Percentiles rank a stretch among this genome's conserved stretches.
Evolutionary conservation across 768 basidiomycete genomes (phyloP).

Genomic region (Rubroboletus pulcherrimus): DNA sequence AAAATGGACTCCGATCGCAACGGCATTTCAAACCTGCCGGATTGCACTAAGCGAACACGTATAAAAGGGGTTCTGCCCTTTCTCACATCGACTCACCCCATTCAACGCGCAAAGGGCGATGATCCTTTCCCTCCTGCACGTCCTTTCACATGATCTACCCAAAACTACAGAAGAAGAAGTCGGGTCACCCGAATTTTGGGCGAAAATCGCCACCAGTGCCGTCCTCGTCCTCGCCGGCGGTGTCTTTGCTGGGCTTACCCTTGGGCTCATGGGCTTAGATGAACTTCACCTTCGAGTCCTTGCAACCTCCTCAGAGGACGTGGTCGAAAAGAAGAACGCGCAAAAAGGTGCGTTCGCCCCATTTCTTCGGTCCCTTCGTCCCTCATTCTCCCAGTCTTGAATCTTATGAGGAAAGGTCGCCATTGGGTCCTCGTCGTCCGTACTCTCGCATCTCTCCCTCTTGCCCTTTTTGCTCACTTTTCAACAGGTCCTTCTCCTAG

Average conservation of each 20-base stretch:
- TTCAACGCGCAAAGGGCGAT: conserved; percentile 1
- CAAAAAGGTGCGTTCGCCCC: conserved; percentile 48
- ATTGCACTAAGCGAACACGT: too few relatives aligned
- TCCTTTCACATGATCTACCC: not conserved
- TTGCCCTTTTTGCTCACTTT: not conserved
- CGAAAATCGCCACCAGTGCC: conserved; percentile 63
- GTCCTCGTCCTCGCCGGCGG: conserved; percentile 80
- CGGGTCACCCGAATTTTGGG: conserved; percentile 69
- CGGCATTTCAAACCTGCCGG: not conserved
- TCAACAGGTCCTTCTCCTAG: conserved; percentile 73
- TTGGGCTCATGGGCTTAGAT: conserved; percentile 92
- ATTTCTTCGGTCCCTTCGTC: not conserved
- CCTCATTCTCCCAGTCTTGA: conserved; percentile 40
- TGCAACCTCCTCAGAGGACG: conserved; percentile 74
- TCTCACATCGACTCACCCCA: too few relatives aligned
- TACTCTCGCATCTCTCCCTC: not conserved
- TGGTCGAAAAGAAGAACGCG: conserved; percentile 63
- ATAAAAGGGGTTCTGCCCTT: not conserved
- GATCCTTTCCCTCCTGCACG: conserved; percentile 7
- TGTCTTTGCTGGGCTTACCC: conserved; percentile 92
- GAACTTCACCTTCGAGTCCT: conserved; percentile 88
- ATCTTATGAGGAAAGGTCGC: conserved; percentile 58
- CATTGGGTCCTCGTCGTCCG: conserved; percentile 93
- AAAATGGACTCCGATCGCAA: too few relatives aligned
- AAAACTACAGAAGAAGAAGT: conserved; percentile 23